Evolutionary conservation across 352 stramenopile species (phyloP).

Genomic region (Phytophthora cryptogea): DNA sequence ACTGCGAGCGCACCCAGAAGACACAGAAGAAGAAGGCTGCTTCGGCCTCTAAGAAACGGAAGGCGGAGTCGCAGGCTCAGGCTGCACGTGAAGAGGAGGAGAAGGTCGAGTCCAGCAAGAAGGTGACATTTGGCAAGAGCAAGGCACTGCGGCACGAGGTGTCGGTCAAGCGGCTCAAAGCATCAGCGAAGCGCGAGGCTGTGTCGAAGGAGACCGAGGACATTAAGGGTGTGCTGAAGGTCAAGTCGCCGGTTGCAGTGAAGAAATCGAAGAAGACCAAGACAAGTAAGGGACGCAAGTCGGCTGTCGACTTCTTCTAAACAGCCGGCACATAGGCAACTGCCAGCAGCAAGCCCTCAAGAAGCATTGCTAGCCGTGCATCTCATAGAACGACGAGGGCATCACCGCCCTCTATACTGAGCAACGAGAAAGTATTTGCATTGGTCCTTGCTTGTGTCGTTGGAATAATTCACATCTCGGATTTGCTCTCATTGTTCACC

Average conservation of each 20-base stretch:
- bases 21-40: conserved; percentile 59
- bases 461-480: not conserved
- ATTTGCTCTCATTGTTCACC: conserved; percentile 1
- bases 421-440: conserved; percentile 37
- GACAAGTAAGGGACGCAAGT: conserved; percentile 52
- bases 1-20: conserved; percentile 74
- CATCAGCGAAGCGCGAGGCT: conserved; percentile 67
- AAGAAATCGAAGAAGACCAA: conserved; percentile 56
- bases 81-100: conserved; percentile 36
- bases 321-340: conserved; percentile 2
- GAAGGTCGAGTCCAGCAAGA: conserved; percentile 52
- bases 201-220: conserved; percentile 55
- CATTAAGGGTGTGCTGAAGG: conserved; percentile 83
- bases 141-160: conserved; percentile 76
- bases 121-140: conserved; percentile 89
- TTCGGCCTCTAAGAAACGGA: conserved; percentile 66
- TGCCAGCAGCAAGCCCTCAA: conserved; percentile 8
- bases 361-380: conserved; percentile 17
- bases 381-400: conserved; percentile 30
- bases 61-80: conserved; percentile 45
- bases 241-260: conserved; percentile 20
- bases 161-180: conserved; percentile 84
- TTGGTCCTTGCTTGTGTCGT: conserved; percentile 9
- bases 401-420: conserved; percentile 14
- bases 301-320: conserved; percentile 79